Conservation (phyloP, 192 early-diverging fungal genomes). For the Coemansia sp. region DNA sequence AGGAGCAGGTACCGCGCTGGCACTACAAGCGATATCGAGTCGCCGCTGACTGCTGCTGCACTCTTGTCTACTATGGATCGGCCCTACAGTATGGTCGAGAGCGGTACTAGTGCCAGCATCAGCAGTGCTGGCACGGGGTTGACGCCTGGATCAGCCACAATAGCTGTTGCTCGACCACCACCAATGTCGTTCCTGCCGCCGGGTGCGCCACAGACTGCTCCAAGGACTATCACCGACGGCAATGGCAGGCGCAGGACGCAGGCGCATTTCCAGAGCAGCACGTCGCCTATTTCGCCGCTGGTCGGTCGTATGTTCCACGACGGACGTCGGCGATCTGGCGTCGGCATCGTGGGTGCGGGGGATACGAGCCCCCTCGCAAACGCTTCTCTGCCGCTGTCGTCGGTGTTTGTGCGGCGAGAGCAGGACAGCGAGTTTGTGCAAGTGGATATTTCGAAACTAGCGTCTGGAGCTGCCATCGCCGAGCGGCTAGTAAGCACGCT, state of each 20-base stretch:
- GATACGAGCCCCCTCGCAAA: not conserved
- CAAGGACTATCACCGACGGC: not conserved
- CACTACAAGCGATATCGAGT: constrained; percentile 56
- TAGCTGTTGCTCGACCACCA: constrained; percentile 1
- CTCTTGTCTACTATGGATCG: constrained; percentile 19
- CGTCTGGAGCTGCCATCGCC: constrained; percentile 20
- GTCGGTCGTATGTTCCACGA: constrained; percentile 7
- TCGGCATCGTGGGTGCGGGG: not conserved
- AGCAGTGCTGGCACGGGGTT: constrained; percentile 2
- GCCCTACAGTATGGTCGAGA: constrained; percentile 55
- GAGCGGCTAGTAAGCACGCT: constrained; percentile 13
- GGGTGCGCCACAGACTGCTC: not conserved
- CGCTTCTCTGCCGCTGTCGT: constrained; percentile 1
- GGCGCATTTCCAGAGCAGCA: not conserved
- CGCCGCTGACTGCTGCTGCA: constrained; percentile 19
- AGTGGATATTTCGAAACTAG: constrained; percentile 14
- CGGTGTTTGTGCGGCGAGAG: constrained; percentile 20
- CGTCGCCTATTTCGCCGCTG: constrained; percentile 7
- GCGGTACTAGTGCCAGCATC: constrained; percentile 25
- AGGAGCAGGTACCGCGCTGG: constrained; percentile 49
- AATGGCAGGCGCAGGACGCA: not conserved
- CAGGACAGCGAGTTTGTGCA: constrained; percentile 9
- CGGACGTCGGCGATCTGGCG: not conserved
- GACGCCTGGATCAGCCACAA: constrained; percentile 3
- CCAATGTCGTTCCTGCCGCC: not conserved